These are phyloP conservation scores for Eleusine indica DNA, from an alignment of 176 grass and related monocot species.

Conservation along the genomic window DNA sequence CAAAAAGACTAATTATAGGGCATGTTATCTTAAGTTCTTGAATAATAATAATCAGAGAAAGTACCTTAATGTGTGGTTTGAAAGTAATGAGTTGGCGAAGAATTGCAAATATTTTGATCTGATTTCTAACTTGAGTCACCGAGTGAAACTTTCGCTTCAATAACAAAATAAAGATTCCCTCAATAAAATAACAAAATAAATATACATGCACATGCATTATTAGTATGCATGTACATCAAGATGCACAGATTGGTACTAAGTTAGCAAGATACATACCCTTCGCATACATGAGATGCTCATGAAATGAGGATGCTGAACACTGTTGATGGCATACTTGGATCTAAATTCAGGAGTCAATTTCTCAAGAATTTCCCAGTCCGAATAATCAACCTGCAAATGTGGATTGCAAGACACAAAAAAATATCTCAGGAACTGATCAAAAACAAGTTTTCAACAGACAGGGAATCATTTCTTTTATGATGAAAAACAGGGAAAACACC, in stretches of 20 bases:
- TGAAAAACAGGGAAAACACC: no score
- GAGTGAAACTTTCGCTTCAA: slow-evolving; percentile 17
- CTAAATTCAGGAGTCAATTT: slow-evolving; percentile 31
- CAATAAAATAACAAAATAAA: no score
- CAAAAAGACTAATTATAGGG: not conserved
- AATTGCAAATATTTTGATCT: not conserved
- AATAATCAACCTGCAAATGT: slow-evolving; percentile 15
- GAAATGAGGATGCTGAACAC: not conserved
- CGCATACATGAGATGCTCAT: not conserved
- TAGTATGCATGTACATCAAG: not conserved
- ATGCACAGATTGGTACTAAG: not conserved
- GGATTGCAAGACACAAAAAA: not conserved
- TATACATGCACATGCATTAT: not conserved
- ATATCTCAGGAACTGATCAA: not conserved
- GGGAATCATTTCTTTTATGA: no score
- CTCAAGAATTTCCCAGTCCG: not conserved
- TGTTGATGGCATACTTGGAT: slow-evolving; percentile 21
- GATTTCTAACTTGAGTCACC: not conserved
- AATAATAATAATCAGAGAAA: not conserved
- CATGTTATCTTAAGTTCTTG: not conserved
- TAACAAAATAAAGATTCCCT: not conserved
- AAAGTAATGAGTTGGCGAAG: not conserved
- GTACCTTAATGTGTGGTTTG: slow-evolving; percentile 20
- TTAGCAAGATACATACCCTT: not conserved
- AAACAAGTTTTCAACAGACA: no score